Percentiles rank a stretch among this genome's conserved stretches.
phyloP scores from a whole-genome alignment of 1,284 basidiomycete species.

The Trametes pubescens region DNA sequence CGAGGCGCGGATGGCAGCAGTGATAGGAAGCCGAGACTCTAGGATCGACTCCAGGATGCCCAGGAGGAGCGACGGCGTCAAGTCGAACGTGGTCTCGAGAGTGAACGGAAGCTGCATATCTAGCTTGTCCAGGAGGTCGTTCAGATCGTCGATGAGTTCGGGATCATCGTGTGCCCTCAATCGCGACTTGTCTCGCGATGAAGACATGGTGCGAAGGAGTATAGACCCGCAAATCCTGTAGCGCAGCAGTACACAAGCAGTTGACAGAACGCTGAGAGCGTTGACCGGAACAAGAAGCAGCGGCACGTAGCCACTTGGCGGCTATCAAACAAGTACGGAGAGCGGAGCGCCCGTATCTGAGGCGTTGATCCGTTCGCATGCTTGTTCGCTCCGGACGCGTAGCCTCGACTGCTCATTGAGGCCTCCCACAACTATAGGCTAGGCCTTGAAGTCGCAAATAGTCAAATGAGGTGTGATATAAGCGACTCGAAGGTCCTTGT shows the following conservation, averaged over 20 bases:
- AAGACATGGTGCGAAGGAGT: neutral
- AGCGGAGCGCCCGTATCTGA: too few relatives aligned
- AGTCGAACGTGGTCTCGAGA: constrained; percentile 66
- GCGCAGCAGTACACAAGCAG: too few relatives aligned
- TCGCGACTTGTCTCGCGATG: neutral
- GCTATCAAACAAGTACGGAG: too few relatives aligned
- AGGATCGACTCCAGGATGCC: constrained; percentile 70
- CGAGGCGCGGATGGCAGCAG: constrained; percentile 49
- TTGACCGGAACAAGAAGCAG: too few relatives aligned
- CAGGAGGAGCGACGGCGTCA: constrained; percentile 75
- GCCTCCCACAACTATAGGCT: too few relatives aligned
- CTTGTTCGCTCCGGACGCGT: too few relatives aligned
- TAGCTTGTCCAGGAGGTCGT: constrained; percentile 58
- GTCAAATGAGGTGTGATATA: too few relatives aligned
- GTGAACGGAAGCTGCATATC: constrained; percentile 54
- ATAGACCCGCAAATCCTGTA: neutral
- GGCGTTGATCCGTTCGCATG: too few relatives aligned
- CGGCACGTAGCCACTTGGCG: too few relatives aligned
- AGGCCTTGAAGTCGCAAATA: too few relatives aligned
- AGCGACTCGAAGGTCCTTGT: neutral
- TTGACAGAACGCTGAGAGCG: neutral
- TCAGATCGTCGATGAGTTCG: constrained; percentile 45
- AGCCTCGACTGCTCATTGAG: too few relatives aligned
- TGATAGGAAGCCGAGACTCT: constrained; percentile 54
- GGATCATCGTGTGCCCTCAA: neutral